Base-by-base conservation (phyloP, 768 basidiomycete species). In the Boletus edulis region DNA sequence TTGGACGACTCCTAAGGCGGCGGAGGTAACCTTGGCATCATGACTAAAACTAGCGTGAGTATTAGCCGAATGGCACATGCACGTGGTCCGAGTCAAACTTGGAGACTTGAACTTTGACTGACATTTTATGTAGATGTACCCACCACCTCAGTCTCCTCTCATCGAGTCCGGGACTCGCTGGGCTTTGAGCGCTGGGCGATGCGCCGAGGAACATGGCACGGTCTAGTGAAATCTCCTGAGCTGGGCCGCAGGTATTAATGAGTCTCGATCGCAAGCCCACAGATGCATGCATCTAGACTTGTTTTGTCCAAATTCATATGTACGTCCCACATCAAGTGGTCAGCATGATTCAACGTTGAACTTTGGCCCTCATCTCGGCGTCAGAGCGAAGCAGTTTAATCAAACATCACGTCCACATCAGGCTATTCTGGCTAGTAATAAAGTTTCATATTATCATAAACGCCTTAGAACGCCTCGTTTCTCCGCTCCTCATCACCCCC, bases 381-480 rank as follows among this genome's bases (percentile, higher is more conserved):
- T 51, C 65, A 61, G 67, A 62, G 45, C 60, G 62, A 57, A 56
- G 59, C 52, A 48, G 57, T 63, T 43, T 27, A 43, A 51, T 59
- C 32, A 24, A 18, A 31, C 46, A 39, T 44, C 43, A 46, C 54
- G 27, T 57, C 53, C 40, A 41, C 32, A 17, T 41, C 45, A 44
- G 44, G 52, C 38, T 4, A 29, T 29, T 29, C 29, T 29, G 29
- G 29, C 29, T 29, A 29, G 29, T 29, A 41, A 41, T 62, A 58
- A 60, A 18, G 58, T 64, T 69, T 69, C 67, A 69, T 65, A 54
- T 45, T 45, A 50, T 49, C 38, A 46, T 41, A 41, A 54, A 53
- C 32, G 27, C 47, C 32, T 50, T 35, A 13, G 24, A 57, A 37
- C 14, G 40, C 57, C 57, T 59, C 67, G 51, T 67, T 53, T 49